Evolutionary conservation across 75 land plant species (phyloP), one percentile per base, ranked within the genome.

Genomic region (Cunninghamia lanceolata): DNA sequence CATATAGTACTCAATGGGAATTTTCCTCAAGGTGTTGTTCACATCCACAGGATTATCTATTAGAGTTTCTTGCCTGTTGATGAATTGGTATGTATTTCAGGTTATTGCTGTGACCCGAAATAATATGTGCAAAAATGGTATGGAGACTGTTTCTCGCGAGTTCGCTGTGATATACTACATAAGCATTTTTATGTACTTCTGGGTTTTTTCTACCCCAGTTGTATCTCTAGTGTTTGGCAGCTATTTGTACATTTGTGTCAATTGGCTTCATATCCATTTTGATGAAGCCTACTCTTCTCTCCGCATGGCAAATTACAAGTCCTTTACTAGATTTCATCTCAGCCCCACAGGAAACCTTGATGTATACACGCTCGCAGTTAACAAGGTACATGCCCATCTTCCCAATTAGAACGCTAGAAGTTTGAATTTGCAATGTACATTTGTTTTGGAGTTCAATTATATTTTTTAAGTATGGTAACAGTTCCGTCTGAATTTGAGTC

Each of bases 211-310:
- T 34, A 98, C 99, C 9, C 99, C 99, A 8, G 94, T 98, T 30
- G 99, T 96, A 13, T 98, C 99, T 19, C 92, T 94, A 35, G 92
- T 98, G 28, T 96, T 98, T 86, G 99, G 99, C 50, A 90, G 96
- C 92, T 98, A 98, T 88, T 89, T 98, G 52, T 98, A 96, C 86
- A 89, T 93, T 40, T 98, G 96, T 93, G 91, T 98, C 87, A 98
- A 98, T 83, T 98, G 99, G 99, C 91, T 98, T 50, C 90, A 95
- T 89, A 86, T 98, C 50, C 99, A 98, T 88, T 98, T 98, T 88
- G 99, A 98, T 85, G 99, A 98, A 89, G 99, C 99, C 35, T 98
- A 96, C 85, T 98, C 99, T 8, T 98, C 99, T 2, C 94, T 98
- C n/a, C 93, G 99, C 16, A 96, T 98, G 83, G 96, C 99, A 80